Percentiles rank a stretch among this genome's conserved stretches.
phyloP scores from a whole-genome alignment of 208 protist genomes.

The Kentomonas sorsogonicus region DNA sequence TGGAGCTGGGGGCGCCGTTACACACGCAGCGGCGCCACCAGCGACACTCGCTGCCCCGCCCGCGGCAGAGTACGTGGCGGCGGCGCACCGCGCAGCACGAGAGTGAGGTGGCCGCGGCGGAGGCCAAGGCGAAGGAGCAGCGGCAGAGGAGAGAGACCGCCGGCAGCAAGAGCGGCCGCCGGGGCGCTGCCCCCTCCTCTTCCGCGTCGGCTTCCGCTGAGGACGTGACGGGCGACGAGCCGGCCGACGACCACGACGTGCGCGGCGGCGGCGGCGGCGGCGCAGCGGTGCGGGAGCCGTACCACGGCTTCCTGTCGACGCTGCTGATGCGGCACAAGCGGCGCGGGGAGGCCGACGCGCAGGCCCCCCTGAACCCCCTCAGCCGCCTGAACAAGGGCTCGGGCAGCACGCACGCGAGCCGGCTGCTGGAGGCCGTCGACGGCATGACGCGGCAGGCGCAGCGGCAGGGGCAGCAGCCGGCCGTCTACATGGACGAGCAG shows the following conservation, averaged over 20 bases:
- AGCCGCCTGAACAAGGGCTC: slow-evolving; percentile 24
- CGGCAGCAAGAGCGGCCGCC: slow-evolving; percentile 12
- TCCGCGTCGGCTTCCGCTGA: neutral
- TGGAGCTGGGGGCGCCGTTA: too few species aligned
- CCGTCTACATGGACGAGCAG: slow-evolving; percentile 45
- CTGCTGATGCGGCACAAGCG: slow-evolving; percentile 23
- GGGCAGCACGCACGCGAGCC: slow-evolving; percentile 7
- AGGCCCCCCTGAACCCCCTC: slow-evolving; percentile 33
- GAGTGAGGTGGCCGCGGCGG: too few species aligned
- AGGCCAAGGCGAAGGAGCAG: slow-evolving; percentile 21
- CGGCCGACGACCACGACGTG: slow-evolving; percentile 1
- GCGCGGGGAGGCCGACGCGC: slow-evolving; percentile 19
- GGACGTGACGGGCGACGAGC: neutral
- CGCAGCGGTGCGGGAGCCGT: too few species aligned
- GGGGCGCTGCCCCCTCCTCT: slow-evolving; percentile 2
- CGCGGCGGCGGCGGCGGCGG: slow-evolving; percentile 15
- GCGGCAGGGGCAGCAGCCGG: slow-evolving; percentile 16
- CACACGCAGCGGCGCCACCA: slow-evolving; percentile 25
- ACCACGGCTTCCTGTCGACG: too few species aligned
- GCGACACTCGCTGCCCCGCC: slow-evolving; percentile 17
- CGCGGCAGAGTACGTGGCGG: slow-evolving; percentile 21
- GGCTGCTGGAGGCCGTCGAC: slow-evolving; percentile 30
- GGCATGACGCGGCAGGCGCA: slow-evolving; percentile 16
- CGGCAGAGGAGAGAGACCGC: slow-evolving; percentile 10
- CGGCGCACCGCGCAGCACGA: too few species aligned